Conservation (phyloP, 2,329 filamentous ascomycete species). For the Pyrenochaeta sp. region DNA sequence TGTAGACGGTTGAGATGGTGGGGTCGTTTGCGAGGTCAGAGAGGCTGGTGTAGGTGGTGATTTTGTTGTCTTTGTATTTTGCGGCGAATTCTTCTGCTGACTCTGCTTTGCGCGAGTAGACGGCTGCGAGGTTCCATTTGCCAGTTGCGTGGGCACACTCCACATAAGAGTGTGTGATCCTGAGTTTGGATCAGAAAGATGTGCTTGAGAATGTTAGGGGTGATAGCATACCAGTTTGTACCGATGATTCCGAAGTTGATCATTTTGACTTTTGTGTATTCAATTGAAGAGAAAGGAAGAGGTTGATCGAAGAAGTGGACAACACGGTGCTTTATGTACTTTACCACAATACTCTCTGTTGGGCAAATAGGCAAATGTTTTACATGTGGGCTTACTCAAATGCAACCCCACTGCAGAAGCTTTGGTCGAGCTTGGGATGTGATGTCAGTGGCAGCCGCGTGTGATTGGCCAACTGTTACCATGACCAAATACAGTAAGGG, state of each 20-base stretch:
- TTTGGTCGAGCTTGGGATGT: conserved; percentile 7
- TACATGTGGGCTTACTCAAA: conserved; percentile 14
- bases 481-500: conserved; percentile 18
- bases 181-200: too few species aligned
- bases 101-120: conserved; percentile 56
- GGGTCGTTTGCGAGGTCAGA: conserved; percentile 47
- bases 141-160: conserved; percentile 51
- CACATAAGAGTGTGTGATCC: conserved; percentile 60
- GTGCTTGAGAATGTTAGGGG: too few species aligned
- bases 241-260: conserved; percentile 57
- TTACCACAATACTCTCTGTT: too few species aligned
- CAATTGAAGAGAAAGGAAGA: not conserved
- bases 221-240: too few species aligned
- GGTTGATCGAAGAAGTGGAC: conserved; percentile 2
- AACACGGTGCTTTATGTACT: too few species aligned
- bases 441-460: conserved; percentile 15
- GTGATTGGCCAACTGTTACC: conserved; percentile 21
- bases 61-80: conserved; percentile 45
- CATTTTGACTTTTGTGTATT: conserved; percentile 20
- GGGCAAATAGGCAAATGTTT: not conserved
- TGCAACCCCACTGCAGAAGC: conserved; percentile 20
- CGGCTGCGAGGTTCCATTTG: conserved; percentile 54
- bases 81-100: conserved; percentile 53
- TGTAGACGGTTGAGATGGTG: conserved; percentile 55
- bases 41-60: conserved; percentile 51